A percentile compares a stretch with the other conserved stretches of the same genome.
Conservation (phyloP, 2,329 filamentous ascomycete genomes). For the Sporothrix variecibatus region DNA sequence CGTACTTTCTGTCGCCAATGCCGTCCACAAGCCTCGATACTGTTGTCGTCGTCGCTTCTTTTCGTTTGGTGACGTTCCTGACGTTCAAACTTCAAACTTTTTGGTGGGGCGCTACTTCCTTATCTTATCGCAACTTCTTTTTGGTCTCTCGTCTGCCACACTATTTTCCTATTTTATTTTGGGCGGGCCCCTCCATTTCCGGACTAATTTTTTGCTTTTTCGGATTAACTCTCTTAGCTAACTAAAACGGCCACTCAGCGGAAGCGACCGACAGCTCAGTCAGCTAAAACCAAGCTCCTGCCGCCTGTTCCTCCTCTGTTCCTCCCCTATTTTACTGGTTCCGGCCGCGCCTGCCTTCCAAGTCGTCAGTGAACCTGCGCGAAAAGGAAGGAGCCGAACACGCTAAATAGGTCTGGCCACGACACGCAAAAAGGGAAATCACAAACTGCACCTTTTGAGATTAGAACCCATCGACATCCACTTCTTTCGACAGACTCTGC, state of each 20-base stretch:
- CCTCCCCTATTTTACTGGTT: not conserved
- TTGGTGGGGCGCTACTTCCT: constrained; percentile 25
- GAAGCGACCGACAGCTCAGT: not conserved
- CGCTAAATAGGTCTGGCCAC: constrained; percentile 16
- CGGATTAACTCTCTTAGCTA: constrained; percentile 24
- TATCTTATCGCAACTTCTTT: constrained; percentile 28
- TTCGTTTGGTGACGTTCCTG: not conserved
- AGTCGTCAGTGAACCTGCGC: too few species aligned
- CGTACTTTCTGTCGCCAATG: not conserved
- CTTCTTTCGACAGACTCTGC: not conserved
- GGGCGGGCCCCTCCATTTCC: not conserved
- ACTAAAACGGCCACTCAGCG: not conserved
- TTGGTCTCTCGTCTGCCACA: not conserved
- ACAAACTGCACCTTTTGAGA: not conserved
- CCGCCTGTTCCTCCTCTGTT: not conserved
- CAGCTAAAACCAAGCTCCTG: not conserved
- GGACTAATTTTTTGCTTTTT: constrained; percentile 9
- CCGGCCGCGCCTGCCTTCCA: not conserved
- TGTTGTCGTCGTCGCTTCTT: not conserved
- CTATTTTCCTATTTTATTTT: not conserved
- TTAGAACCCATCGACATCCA: constrained; percentile 4
- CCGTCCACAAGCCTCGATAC: not conserved
- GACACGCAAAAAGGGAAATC: constrained; percentile 8
- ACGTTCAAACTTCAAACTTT: constrained; percentile 23
- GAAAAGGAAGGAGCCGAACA: not conserved